Conservation (phyloP, 225 moss, liverwort and hornwort species). For the Antitrichia curtipendula region DNA sequence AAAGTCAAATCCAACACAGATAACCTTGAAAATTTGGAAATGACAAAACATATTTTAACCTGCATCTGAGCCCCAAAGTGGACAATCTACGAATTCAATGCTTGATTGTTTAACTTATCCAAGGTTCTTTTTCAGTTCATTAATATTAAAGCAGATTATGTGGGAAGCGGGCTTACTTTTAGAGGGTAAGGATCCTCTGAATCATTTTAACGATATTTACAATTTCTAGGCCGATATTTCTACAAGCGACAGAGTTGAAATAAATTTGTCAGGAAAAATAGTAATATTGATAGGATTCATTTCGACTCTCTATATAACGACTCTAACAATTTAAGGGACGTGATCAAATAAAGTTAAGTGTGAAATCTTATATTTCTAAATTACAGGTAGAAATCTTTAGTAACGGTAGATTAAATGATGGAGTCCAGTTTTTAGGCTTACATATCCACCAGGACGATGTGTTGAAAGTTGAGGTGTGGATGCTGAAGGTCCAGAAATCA, state of each 20-base stretch:
- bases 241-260: background rate
- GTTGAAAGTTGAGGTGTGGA: conserved; percentile 16
- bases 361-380: background rate
- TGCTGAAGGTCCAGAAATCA: conserved; percentile 34
- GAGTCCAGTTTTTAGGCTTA: conserved; percentile 15
- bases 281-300: background rate
- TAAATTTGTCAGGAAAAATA: background rate
- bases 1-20: background rate
- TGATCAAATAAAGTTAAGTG: background rate
- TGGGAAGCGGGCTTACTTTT: background rate
- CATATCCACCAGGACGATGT: conserved; percentile 44
- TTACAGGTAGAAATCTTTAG: background rate
- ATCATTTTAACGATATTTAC: background rate
- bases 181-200: background rate
- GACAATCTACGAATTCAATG: background rate
- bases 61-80: background rate
- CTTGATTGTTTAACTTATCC: background rate
- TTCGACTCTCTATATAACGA: no score
- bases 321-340: background rate
- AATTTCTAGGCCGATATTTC: background rate
- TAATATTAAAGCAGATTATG: background rate
- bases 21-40: background rate
- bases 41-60: background rate
- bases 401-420: background rate
- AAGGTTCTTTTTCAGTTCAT: background rate